phyloP scores from a whole-genome alignment of 2,329 filamentous ascomycete genomes.

The Xylariaceae sp. region DNA sequence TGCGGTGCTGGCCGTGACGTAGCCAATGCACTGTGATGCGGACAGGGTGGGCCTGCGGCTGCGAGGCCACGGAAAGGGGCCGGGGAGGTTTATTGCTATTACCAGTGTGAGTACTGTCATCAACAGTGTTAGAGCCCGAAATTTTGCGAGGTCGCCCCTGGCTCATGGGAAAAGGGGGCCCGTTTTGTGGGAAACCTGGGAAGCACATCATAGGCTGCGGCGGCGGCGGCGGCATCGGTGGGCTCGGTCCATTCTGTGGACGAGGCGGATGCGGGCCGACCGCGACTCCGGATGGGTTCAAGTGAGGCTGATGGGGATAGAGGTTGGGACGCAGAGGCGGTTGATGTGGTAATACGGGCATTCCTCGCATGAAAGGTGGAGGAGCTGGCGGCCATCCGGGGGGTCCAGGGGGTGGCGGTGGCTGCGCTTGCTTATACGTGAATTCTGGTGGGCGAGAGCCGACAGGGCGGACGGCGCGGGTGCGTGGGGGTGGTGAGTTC shows the following conservation, averaged over 20 bases:
- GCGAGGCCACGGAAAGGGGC: slow-evolving; percentile 7
- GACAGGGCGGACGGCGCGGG: slow-evolving; percentile 9
- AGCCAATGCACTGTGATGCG: slow-evolving; percentile 38
- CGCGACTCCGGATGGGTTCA: not conserved
- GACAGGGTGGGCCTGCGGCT: slow-evolving; percentile 32
- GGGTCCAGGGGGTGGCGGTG: slow-evolving; percentile 13
- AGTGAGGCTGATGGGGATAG: not conserved
- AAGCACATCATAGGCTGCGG: not conserved
- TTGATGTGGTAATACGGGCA: not conserved
- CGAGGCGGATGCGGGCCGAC: slow-evolving; percentile 3
- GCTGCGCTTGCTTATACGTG: slow-evolving; percentile 6
- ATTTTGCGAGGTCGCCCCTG: slow-evolving; percentile 6
- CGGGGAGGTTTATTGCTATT: slow-evolving; percentile 7
- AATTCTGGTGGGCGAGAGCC: slow-evolving; percentile 15
- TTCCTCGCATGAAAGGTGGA: slow-evolving; percentile 18
- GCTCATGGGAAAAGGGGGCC: not conserved
- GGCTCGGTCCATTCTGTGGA: slow-evolving; percentile 11
- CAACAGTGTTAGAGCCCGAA: not conserved
- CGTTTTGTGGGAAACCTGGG: not conserved
- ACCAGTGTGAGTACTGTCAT: slow-evolving; percentile 2
- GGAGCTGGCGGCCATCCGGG: slow-evolving; percentile 10
- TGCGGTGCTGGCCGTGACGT: slow-evolving; percentile 35
- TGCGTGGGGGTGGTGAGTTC: slow-evolving; percentile 7
- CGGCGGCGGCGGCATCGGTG: not conserved
- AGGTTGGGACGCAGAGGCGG: slow-evolving; percentile 1